These are phyloP conservation scores for Plantago elongata DNA, from an alignment of 257 asterid species.

Conservation along the genomic window DNA sequence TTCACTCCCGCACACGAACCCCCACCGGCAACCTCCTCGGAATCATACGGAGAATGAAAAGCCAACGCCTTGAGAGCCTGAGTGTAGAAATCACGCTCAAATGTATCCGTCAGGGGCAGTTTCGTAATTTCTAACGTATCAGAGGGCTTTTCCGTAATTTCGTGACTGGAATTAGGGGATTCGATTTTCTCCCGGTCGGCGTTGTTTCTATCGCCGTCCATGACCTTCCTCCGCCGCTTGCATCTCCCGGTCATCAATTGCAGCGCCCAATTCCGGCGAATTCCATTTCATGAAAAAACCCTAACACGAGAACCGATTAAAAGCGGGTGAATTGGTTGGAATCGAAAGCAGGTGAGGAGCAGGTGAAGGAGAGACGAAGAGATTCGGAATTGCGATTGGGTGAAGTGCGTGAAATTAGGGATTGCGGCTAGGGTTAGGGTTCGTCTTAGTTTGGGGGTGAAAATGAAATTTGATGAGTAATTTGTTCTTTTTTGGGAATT, in stretches of 20 bases:
- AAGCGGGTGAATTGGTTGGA: too few species aligned
- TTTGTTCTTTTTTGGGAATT: slow-evolving; percentile 29
- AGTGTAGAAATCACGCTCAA: slow-evolving; percentile 48
- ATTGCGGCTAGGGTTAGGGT: slow-evolving; percentile 87
- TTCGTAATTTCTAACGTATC: slow-evolving; percentile 32
- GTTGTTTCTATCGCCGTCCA: slow-evolving; percentile 58
- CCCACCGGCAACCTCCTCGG: slow-evolving; percentile 44
- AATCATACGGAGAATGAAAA: slow-evolving; percentile 66
- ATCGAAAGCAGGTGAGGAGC: slow-evolving; percentile 14
- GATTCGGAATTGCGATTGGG: slow-evolving; percentile 21
- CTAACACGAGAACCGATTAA: slow-evolving; percentile 18
- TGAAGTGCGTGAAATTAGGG: slow-evolving; percentile 13
- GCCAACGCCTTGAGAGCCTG: slow-evolving; percentile 81
- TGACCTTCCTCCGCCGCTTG: slow-evolving; percentile 55
- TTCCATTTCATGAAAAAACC: slow-evolving; percentile 43
- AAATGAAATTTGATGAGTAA: slow-evolving; percentile 29
- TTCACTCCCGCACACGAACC: slow-evolving; percentile 31
- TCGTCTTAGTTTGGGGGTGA: slow-evolving; percentile 43
- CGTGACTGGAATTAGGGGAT: slow-evolving; percentile 39
- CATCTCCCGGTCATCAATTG: slow-evolving; percentile 64
- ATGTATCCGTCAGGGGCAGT: slow-evolving; percentile 36
- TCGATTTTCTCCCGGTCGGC: slow-evolving; percentile 38
- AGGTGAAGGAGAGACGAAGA: slow-evolving; percentile 7
- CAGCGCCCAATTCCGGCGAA: slow-evolving; percentile 41
- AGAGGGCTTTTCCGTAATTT: slow-evolving; percentile 65